These are phyloP conservation scores for Stereocaulon alpinum DNA, from an alignment of 495 filamentous ascomycete genomes.

Conservation along the genomic window DNA sequence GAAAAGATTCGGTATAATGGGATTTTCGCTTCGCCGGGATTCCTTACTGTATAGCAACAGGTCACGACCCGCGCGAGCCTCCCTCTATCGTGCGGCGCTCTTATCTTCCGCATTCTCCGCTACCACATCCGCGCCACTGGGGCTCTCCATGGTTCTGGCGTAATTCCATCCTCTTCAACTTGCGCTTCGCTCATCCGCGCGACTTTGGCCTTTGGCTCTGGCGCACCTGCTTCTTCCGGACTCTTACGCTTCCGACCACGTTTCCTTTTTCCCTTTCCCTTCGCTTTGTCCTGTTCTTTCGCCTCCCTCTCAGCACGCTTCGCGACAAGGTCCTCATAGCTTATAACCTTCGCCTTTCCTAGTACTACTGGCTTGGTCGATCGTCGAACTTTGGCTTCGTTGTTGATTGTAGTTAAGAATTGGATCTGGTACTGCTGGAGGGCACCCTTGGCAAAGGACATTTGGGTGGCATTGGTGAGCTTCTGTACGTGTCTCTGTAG, in stretches of 20 bases:
- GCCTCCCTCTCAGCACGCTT: background rate
- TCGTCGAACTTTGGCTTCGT: slow-evolving; percentile 26
- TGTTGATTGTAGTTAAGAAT: slow-evolving; percentile 25
- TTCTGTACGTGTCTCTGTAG: slow-evolving; percentile 5
- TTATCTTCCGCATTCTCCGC: background rate
- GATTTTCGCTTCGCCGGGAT: too few species aligned
- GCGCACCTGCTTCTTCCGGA: background rate
- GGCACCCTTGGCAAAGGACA: background rate
- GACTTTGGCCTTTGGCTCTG: background rate
- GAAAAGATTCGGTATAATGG: too few species aligned
- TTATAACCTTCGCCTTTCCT: slow-evolving; percentile 26
- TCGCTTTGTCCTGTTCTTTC: too few species aligned
- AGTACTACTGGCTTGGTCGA: slow-evolving; percentile 25
- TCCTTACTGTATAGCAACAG: slow-evolving; percentile 22
- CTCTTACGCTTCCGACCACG: background rate
- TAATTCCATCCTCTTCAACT: background rate
- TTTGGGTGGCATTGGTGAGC: slow-evolving; percentile 1
- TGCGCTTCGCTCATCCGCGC: background rate
- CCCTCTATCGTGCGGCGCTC: too few species aligned
- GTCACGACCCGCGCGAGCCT: slow-evolving; percentile 17
- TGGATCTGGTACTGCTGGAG: background rate
- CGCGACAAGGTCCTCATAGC: background rate
- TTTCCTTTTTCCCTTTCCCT: background rate
- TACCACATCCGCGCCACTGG: slow-evolving; percentile 21
- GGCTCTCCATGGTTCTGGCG: background rate